These are phyloP conservation scores for Chlorella sp. DNA, from an alignment of 139 green algal species.

Conservation along the genomic window DNA sequence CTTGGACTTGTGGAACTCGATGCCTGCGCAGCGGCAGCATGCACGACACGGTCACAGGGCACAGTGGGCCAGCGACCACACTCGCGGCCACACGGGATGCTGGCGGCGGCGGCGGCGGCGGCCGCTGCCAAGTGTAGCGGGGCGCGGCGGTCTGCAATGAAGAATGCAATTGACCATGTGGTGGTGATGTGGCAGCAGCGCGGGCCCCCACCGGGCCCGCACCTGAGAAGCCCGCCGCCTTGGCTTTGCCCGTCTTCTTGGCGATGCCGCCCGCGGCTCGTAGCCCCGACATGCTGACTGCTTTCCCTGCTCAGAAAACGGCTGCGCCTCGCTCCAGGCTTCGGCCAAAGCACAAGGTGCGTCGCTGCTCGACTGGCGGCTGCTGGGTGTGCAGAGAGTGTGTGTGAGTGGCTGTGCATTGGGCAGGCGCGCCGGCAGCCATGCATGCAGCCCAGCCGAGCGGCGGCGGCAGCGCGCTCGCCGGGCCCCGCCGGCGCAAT, in stretches of 20 bases:
- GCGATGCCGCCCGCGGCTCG: constrained; percentile 77
- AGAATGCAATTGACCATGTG: not conserved
- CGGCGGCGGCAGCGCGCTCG: too few relatives aligned
- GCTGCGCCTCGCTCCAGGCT: too few relatives aligned
- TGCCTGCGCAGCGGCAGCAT: constrained; percentile 59
- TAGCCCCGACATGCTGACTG: constrained; percentile 58
- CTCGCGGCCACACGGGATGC: not conserved
- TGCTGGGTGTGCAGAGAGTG: too few relatives aligned
- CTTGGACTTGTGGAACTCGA: constrained; percentile 98
- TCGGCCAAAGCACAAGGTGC: too few relatives aligned
- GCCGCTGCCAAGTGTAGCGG: not conserved
- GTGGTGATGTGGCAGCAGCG: not conserved
- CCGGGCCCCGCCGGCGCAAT: too few relatives aligned
- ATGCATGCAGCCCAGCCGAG: too few relatives aligned
- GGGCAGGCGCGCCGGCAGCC: too few relatives aligned
- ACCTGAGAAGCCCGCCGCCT: constrained; percentile 69
- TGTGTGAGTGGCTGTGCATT: too few relatives aligned
- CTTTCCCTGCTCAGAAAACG: too few relatives aligned
- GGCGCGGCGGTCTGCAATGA: not conserved
- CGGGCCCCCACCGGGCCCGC: not conserved
- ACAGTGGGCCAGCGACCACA: not conserved
- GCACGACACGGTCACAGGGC: not conserved
- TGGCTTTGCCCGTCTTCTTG: constrained; percentile 75
- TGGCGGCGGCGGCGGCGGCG: not conserved
- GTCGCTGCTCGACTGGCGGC: too few relatives aligned